phyloP scores from a whole-genome alignment of 2,329 filamentous ascomycete species.

The Septoria petroselini region DNA sequence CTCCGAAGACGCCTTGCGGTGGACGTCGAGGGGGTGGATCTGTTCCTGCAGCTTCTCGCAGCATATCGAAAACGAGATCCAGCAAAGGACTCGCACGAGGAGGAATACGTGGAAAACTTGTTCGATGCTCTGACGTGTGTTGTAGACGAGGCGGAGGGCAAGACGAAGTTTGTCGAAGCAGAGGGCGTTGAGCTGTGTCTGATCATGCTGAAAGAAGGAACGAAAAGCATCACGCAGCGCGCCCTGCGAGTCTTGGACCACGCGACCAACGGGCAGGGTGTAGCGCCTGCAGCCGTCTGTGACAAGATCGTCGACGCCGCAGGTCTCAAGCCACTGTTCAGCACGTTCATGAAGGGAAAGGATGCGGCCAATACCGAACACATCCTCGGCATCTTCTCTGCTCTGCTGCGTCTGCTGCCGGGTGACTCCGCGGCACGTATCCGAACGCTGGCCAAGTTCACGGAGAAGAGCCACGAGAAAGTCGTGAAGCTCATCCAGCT shows the following conservation, averaged over 20 bases:
- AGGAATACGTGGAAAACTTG: slow-evolving; percentile 91
- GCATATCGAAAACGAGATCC: slow-evolving; percentile 84
- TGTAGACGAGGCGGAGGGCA: slow-evolving; percentile 71
- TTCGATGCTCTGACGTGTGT: slow-evolving; percentile 84
- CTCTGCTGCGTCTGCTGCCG: slow-evolving; percentile 74
- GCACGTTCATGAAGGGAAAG: slow-evolving; percentile 80
- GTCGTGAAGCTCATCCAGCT: slow-evolving; percentile 68
- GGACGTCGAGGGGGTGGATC: slow-evolving; percentile 66
- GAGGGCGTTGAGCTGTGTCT: slow-evolving; percentile 89
- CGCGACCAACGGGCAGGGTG: slow-evolving; percentile 58
- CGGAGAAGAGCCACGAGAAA: slow-evolving; percentile 92
- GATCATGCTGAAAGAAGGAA: slow-evolving; percentile 88
- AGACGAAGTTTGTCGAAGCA: slow-evolving; percentile 77
- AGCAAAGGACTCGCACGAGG: slow-evolving; percentile 78
- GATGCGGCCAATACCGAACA: slow-evolving; percentile 70
- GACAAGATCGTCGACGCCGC: slow-evolving; percentile 75
- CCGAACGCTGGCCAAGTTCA: slow-evolving; percentile 84
- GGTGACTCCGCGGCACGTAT: slow-evolving; percentile 75
- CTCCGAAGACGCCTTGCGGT: slow-evolving; percentile 62
- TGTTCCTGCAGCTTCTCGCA: slow-evolving; percentile 76
- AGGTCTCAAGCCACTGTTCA: slow-evolving; percentile 80
- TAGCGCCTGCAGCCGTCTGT: slow-evolving; percentile 58
- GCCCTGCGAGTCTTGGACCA: slow-evolving; percentile 83
- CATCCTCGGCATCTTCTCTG: slow-evolving; percentile 78
- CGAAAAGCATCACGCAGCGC: slow-evolving; percentile 71